These are phyloP conservation scores for Saccharomyces hybrid DNA, from an alignment of 1,139 yeast species.

Conservation along the genomic window DNA sequence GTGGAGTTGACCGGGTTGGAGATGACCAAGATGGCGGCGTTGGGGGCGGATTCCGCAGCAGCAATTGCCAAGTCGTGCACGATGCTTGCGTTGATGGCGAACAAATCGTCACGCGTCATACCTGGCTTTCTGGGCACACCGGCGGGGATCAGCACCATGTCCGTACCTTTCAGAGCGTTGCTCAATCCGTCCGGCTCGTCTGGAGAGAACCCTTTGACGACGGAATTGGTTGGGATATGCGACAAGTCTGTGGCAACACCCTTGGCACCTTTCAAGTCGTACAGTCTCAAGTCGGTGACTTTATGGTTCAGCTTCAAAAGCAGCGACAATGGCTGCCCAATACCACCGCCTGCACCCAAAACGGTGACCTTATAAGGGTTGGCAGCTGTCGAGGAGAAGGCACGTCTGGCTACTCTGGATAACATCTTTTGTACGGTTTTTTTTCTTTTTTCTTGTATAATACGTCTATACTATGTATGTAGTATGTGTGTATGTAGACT, in stretches of 20 bases:
- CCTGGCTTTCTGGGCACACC: constrained; percentile 99
- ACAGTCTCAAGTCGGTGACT: constrained; percentile 77
- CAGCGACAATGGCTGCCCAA: constrained; percentile 94
- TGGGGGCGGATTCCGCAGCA: constrained; percentile 77
- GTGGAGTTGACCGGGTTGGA: constrained; percentile 98
- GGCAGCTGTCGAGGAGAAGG: constrained; percentile 59
- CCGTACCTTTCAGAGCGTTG: constrained; percentile 68
- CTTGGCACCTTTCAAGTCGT: constrained; percentile 89
- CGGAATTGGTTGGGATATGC: constrained; percentile 85
- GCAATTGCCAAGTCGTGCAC: constrained; percentile 89
- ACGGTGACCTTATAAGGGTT: constrained; percentile 79
- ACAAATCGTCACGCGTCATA: constrained; percentile 96
- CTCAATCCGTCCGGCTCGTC: constrained; percentile 64
- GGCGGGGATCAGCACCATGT: constrained; percentile 91
- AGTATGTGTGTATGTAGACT: background rate
- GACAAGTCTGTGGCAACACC: constrained; percentile 97
- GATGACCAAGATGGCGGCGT: constrained; percentile 79
- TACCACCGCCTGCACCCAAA: constrained; percentile 96
- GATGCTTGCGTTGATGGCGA: constrained; percentile 94
- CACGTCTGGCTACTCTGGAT: constrained; percentile 43
- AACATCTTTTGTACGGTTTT: constrained; percentile 12
- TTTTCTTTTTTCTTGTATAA: background rate
- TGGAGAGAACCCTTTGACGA: constrained; percentile 76
- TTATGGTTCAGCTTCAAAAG: constrained; percentile 80
- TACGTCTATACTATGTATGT: background rate